Base-by-base conservation (phyloP, 2,329 filamentous ascomycete genomes). In the Trichoderma sp. region DNA sequence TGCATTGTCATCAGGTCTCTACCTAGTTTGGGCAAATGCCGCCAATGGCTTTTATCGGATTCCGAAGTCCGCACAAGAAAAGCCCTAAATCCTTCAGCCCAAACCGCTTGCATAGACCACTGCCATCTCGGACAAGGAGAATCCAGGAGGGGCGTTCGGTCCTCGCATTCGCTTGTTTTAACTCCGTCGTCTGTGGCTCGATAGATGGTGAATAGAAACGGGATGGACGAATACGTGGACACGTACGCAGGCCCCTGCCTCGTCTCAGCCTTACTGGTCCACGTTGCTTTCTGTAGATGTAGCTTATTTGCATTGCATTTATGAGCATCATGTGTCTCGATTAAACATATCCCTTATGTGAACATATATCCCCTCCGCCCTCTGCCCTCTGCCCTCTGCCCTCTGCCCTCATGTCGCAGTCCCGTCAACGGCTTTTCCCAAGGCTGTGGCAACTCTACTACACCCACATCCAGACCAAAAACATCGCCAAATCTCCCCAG, bases 351-450 rank as follows among this genome's bases (percentile, higher is more conserved):
- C 46, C 24, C 18, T 7, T 1, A 26, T 18, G 13, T 54, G 2
- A 54, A 54, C 13, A 5, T 24, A 54, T 13, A 7, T 26, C 56
- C n/a, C 4, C n/a, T 24, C 52, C 14, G 8, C 18, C 46, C 5
- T n/a, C n/a, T n/a, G n/a, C n/a, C n/a, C n/a, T n/a, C n/a, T n/a
- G n/a, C 14, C 11, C 26, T 63, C 10, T 5, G 24, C 16, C 21
- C 21, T 16, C 30, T 7, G n/a, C 24, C 26, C 26, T 18, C 28
- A 76, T 76, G 75, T 71, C 73, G 71, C 74, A 73, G 66, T 69
- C 72, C 34, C 59, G 69, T 59, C 65, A 49, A n/a, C 70, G 55
- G n/a, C 63, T 63, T 14, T 46, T 56, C 18, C 65, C 58, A n/a
- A 59, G 26, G 65, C 46, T 68, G 46, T 60, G 58, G 58, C 56